Percentiles rank a stretch among this genome's conserved stretches.
phyloP scores from a whole-genome alignment of 1,284 basidiomycete species.

The Pascua sp. region DNA sequence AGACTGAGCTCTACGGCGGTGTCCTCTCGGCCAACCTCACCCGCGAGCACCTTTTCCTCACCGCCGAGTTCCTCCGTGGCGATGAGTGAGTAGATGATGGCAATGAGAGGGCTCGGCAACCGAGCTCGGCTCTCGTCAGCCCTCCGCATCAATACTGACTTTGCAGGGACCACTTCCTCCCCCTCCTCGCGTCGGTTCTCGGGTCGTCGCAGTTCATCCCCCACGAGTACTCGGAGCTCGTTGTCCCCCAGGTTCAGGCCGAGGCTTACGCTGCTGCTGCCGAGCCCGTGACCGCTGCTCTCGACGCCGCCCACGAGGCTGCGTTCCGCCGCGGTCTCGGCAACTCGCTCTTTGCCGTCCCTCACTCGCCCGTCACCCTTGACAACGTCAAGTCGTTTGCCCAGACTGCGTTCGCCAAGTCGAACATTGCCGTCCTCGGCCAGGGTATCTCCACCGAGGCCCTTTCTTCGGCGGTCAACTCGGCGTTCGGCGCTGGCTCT shows the following conservation, averaged over 20 bases:
- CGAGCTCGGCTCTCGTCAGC: no score
- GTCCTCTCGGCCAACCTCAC: conserved; percentile 80
- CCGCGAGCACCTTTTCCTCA: conserved; percentile 86
- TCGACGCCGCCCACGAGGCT: conserved; percentile 75
- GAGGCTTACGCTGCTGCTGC: conserved; percentile 65
- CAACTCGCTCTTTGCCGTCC: conserved; percentile 74
- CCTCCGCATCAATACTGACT: background rate
- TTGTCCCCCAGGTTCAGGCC: conserved; percentile 67
- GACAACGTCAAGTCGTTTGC: conserved; percentile 70
- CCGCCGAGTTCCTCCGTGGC: conserved; percentile 90
- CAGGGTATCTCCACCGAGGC: conserved; percentile 72
- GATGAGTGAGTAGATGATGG: conserved; percentile 84
- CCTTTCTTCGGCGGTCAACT: conserved; percentile 68
- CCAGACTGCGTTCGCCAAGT: conserved; percentile 65
- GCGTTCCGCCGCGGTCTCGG: conserved; percentile 91
- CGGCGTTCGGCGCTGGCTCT: conserved; percentile 57
- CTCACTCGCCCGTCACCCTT: conserved; percentile 63
- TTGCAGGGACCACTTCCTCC: conserved; percentile 74
- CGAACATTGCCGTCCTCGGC: conserved; percentile 78
- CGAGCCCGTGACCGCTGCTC: conserved; percentile 58
- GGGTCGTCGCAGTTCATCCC: conserved; percentile 76
- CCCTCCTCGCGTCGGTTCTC: conserved; percentile 76
- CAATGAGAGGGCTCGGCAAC: background rate
- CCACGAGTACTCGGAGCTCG: conserved; percentile 82
- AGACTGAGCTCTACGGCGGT: conserved; percentile 92